These are phyloP conservation scores for Penicillium argentinense DNA, from an alignment of 495 filamentous ascomycete genomes.

Conservation along the genomic window DNA sequence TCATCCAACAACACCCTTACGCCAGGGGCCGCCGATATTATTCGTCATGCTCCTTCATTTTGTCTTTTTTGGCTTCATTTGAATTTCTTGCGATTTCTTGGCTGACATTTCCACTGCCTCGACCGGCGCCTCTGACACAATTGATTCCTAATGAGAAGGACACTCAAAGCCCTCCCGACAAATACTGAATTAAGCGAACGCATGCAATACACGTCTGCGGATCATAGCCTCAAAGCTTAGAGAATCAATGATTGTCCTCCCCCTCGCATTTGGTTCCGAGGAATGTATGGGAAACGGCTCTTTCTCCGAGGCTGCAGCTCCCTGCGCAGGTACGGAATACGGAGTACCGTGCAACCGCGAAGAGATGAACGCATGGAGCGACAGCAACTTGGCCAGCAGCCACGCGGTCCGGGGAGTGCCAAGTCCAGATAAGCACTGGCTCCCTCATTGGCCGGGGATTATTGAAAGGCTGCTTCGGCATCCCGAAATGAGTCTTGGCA, in stretches of 20 bases:
- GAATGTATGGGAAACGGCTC: not conserved
- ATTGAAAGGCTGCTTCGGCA: constrained; percentile 15
- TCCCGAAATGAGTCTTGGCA: constrained; percentile 22
- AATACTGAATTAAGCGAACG: no score
- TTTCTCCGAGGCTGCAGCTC: constrained; percentile 3
- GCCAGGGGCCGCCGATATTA: not conserved
- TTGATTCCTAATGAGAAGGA: no score
- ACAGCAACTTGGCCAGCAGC: not conserved
- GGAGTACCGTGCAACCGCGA: not conserved
- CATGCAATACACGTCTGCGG: no score
- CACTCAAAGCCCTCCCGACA: no score
- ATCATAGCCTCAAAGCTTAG: no score
- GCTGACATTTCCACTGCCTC: no score
- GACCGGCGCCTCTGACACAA: not conserved
- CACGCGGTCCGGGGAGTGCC: constrained; percentile 14
- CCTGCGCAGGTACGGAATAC: constrained; percentile 10
- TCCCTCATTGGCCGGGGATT: constrained; percentile 26
- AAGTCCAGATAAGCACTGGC: constrained; percentile 28
- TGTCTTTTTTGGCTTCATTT: no score
- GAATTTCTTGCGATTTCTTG: not conserved
- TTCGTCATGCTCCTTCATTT: not conserved
- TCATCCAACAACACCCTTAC: not conserved
- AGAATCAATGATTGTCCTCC: constrained; percentile 7
- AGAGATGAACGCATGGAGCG: constrained; percentile 16
- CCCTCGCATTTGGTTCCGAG: constrained; percentile 7